These are phyloP conservation scores for Phyllosticta citribraziliensis DNA, from an alignment of 2,329 filamentous ascomycete species.

Conservation along the genomic window DNA sequence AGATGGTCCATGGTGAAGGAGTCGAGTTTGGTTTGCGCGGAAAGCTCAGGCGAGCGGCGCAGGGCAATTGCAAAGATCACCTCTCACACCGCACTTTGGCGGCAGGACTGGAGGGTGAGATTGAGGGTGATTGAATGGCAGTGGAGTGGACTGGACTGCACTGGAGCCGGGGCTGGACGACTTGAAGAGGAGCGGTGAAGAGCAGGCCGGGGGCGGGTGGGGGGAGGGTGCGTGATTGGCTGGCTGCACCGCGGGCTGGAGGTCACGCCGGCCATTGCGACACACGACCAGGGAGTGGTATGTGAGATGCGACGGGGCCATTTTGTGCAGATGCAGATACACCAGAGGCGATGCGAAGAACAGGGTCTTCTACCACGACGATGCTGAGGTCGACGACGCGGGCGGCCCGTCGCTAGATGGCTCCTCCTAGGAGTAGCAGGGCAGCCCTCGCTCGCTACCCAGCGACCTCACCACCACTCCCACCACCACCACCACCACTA, in stretches of 20 bases:
- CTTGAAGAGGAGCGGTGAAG: slow-evolving; percentile 9
- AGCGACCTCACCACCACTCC: slow-evolving; percentile 13
- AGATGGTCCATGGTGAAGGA: slow-evolving; percentile 10
- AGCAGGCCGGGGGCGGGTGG: slow-evolving; percentile 3
- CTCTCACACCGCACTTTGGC: slow-evolving; percentile 11
- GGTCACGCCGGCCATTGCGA: slow-evolving; percentile 7
- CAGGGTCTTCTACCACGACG: too few relatives aligned
- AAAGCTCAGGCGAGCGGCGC: slow-evolving; percentile 8
- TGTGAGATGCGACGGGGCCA: background rate
- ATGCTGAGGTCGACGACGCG: too few relatives aligned
- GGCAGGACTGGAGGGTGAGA: slow-evolving; percentile 6
- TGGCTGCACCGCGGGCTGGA: slow-evolving; percentile 3
- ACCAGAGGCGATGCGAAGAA: background rate
- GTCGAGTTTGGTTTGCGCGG: background rate
- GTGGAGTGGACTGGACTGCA: too few relatives aligned
- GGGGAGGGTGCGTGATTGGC: slow-evolving; percentile 1
- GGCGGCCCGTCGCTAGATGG: too few relatives aligned
- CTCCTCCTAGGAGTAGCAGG: too few relatives aligned
- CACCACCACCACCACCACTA: slow-evolving; percentile 10
- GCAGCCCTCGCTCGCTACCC: slow-evolving; percentile 25
- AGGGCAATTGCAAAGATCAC: slow-evolving; percentile 11
- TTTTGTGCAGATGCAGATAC: background rate
- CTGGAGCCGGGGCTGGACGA: slow-evolving; percentile 8
- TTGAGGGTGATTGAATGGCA: too few relatives aligned
- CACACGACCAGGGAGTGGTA: background rate